phyloP scores from a whole-genome alignment of 2,329 filamentous ascomycete species.

The Clathrospora elynae region DNA sequence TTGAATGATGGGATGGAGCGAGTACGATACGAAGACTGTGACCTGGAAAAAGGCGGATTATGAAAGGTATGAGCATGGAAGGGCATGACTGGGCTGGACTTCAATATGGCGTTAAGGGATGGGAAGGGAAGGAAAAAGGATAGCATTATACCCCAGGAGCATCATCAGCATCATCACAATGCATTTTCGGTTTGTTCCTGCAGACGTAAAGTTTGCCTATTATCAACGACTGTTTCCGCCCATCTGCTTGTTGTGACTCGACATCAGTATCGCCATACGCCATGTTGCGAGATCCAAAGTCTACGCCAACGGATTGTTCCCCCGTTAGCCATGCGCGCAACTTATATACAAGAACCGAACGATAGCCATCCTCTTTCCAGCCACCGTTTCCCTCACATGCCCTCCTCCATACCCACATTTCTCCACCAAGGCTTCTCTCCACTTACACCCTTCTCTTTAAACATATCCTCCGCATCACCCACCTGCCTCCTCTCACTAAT shows the following conservation, averaged over 20 bases:
- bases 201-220: constrained; percentile 1
- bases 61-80: neutral
- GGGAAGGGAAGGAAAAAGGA: constrained; percentile 4
- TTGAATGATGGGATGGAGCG: neutral
- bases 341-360: neutral
- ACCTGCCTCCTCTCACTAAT: constrained; percentile 88
- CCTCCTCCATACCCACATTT: constrained; percentile 57
- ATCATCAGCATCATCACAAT: too few relatives aligned
- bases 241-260: constrained; percentile 1
- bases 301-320: neutral
- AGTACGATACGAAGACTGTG: too few relatives aligned
- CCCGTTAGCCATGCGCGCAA: neutral
- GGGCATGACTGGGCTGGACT: too few relatives aligned
- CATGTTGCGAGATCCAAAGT: neutral
- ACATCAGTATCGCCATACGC: constrained; percentile 1
- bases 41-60: too few relatives aligned
- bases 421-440: constrained; percentile 53
- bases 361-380: neutral
- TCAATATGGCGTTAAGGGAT: constrained; percentile 1
- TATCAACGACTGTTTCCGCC: constrained; percentile 1
- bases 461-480: constrained; percentile 80
- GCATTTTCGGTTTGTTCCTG: neutral
- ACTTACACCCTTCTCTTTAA: constrained; percentile 51
- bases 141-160: constrained; percentile 19
- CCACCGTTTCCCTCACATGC: constrained; percentile 38